Conservation (phyloP, 495 filamentous ascomycete species). For the Letharia lupina region DNA sequence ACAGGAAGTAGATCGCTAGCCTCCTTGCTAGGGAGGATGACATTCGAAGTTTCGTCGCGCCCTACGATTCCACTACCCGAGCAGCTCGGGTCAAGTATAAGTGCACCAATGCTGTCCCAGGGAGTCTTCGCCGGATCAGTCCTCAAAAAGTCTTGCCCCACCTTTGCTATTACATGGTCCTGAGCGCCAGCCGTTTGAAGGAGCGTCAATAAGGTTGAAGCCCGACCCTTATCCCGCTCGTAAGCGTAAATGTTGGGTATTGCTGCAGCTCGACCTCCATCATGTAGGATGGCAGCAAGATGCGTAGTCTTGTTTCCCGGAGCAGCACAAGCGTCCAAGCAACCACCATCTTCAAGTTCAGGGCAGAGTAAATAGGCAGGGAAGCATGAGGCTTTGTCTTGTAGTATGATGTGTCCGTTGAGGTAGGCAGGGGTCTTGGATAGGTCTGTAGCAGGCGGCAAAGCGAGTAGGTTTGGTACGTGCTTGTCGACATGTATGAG, state of each 20-base stretch:
- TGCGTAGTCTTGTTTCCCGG: slow-evolving; percentile 98
- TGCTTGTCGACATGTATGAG: slow-evolving; percentile 59
- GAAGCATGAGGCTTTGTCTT: slow-evolving; percentile 96
- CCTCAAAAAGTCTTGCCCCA: slow-evolving; percentile 70
- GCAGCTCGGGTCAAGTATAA: slow-evolving; percentile 88
- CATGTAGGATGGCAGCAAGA: slow-evolving; percentile 61
- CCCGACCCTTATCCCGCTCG: slow-evolving; percentile 58
- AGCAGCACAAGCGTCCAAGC: slow-evolving; percentile 86
- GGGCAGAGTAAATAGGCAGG: slow-evolving; percentile 76
- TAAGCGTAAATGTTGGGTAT: slow-evolving; percentile 52
- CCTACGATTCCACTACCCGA: slow-evolving; percentile 92
- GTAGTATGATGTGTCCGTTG: slow-evolving; percentile 71
- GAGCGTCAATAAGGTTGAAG: slow-evolving; percentile 73
- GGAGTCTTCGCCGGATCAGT: slow-evolving; percentile 50
- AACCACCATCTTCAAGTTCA: slow-evolving; percentile 50
- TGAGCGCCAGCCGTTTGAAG: slow-evolving; percentile 64
- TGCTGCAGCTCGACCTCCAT: slow-evolving; percentile 24
- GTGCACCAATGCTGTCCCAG: slow-evolving; percentile 53
- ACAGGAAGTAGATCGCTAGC: slow-evolving; percentile 20
- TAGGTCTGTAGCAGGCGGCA: slow-evolving; percentile 58
- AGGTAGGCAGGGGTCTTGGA: slow-evolving; percentile 62
- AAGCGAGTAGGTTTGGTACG: slow-evolving; percentile 73
- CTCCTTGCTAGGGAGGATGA: slow-evolving; percentile 18
- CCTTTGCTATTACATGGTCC: slow-evolving; percentile 52
- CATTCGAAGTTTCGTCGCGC: slow-evolving; percentile 52